A percentile compares a stretch with the other conserved stretches of the same genome.
These are phyloP conservation scores for Zygnema cylindricum DNA, from an alignment of 139 green algal genomes.

Conservation along the genomic window DNA sequence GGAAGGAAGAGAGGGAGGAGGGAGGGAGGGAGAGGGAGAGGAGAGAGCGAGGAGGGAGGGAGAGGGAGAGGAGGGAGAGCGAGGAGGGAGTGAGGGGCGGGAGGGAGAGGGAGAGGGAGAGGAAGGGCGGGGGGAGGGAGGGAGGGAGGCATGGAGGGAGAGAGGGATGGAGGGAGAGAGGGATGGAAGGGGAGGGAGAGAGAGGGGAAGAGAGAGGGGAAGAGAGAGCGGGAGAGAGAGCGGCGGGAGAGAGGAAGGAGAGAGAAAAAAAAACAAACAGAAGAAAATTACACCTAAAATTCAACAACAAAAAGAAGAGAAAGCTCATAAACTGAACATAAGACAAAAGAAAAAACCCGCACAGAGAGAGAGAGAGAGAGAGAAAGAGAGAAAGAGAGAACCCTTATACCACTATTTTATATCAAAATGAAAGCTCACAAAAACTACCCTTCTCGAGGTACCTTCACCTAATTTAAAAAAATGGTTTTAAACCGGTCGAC, in stretches of 20 bases:
- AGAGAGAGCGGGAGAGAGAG: neutral
- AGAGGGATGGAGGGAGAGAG: neutral
- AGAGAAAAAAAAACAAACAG: no score
- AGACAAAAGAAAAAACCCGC: conserved; percentile 40
- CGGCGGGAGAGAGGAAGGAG: no score
- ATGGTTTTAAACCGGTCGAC: no score
- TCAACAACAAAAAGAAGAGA: conserved; percentile 58
- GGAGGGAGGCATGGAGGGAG: neutral
- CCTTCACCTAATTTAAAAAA: no score
- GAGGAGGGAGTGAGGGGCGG: neutral
- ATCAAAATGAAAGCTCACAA: no score
- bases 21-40: neutral
- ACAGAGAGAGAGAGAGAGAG: no score
- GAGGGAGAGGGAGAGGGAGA: neutral
- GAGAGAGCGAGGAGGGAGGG: neutral
- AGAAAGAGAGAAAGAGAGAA: no score
- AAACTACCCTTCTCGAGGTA: no score
- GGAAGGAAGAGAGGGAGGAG: neutral
- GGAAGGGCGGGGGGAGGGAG: no score
- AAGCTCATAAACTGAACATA: conserved; percentile 5
- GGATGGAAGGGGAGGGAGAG: neutral
- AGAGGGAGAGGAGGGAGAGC: neutral
- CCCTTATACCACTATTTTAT: neutral
- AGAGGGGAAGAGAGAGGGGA: neutral
- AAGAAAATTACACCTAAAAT: no score